These are phyloP conservation scores for Rhizopogon vesiculosus DNA, from an alignment of 768 basidiomycete genomes.

Conservation along the genomic window DNA sequence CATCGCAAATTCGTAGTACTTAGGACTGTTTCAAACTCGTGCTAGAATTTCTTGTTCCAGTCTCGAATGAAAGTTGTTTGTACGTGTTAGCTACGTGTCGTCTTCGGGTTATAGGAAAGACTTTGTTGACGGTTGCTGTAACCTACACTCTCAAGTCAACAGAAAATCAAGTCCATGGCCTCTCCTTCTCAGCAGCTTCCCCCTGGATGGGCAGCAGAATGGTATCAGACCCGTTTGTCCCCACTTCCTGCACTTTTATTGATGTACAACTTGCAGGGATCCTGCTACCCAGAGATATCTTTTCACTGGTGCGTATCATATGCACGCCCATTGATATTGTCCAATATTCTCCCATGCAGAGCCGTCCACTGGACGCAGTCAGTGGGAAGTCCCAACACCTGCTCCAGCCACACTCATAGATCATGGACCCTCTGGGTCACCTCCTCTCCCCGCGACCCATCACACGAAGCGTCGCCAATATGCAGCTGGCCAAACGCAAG, in stretches of 20 bases:
- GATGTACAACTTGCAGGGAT: conserved; percentile 54
- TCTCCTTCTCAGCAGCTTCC: conserved; percentile 67
- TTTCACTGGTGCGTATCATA: conserved; percentile 70
- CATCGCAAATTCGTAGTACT: no score
- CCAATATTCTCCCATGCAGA: conserved; percentile 43
- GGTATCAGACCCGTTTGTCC: conserved; percentile 43
- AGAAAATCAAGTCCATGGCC: conserved; percentile 29
- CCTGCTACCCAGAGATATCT: conserved; percentile 73
- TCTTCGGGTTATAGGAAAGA: neutral
- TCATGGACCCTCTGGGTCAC: conserved; percentile 39
- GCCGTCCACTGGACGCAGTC: conserved; percentile 73
- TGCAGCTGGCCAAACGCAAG: conserved; percentile 90
- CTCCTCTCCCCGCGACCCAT: conserved; percentile 34
- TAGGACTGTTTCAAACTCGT: no score
- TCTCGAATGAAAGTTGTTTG: conserved; percentile 6
- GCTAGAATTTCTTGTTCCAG: no score
- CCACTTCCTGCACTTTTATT: neutral
- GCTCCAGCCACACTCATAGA: conserved; percentile 33
- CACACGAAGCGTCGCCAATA: conserved; percentile 83
- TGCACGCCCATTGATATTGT: conserved; percentile 4
- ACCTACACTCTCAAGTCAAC: neutral
- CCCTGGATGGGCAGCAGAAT: conserved; percentile 91
- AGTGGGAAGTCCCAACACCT: conserved; percentile 79
- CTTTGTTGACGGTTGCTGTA: neutral
- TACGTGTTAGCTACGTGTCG: conserved; percentile 17